phyloP scores from a whole-genome alignment of 129 eudicot genomes.

The Solidago caesia region DNA sequence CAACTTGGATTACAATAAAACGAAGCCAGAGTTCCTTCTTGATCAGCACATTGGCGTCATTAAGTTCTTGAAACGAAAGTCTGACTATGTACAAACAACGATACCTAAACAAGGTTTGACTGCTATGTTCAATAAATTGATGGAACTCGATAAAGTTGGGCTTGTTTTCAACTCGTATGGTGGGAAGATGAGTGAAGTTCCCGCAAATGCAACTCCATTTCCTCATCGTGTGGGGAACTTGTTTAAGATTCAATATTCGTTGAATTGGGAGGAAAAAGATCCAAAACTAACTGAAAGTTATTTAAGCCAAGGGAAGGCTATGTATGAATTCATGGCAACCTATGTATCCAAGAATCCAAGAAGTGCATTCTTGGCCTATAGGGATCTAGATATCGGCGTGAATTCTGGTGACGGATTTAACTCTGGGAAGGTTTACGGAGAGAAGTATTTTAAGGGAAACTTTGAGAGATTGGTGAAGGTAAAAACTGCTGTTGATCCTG shows the following conservation, averaged over 20 bases:
- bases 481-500: conserved; percentile 34
- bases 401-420: conserved; percentile 4
- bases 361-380: conserved; percentile 41
- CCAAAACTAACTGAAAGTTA: conserved; percentile 14
- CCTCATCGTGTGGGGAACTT: conserved; percentile 48
- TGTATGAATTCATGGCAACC: conserved; percentile 36
- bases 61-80: conserved; percentile 14
- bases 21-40: conserved; percentile 3
- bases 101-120: conserved; percentile 30
- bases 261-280: conserved; percentile 37
- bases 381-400: conserved; percentile 44
- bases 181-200: conserved; percentile 45
- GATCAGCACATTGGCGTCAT: conserved; percentile 12
- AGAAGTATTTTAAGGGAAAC: conserved; percentile 43
- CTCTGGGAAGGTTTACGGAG: conserved; percentile 34
- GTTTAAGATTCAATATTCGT: conserved; percentile 45
- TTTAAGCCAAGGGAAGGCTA: conserved; percentile 26
- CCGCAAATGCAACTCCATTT: conserved; percentile 29
- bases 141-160: conserved; percentile 35
- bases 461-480: conserved; percentile 42
- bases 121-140: conserved; percentile 23
- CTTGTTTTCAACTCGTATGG: conserved; percentile 45
- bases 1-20: conserved; percentile 16
- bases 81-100: conserved; percentile 37
- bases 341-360: conserved; percentile 49